Conservation (phyloP, 805 yeast genomes). For the Wickerhamomyces mucosus region DNA sequence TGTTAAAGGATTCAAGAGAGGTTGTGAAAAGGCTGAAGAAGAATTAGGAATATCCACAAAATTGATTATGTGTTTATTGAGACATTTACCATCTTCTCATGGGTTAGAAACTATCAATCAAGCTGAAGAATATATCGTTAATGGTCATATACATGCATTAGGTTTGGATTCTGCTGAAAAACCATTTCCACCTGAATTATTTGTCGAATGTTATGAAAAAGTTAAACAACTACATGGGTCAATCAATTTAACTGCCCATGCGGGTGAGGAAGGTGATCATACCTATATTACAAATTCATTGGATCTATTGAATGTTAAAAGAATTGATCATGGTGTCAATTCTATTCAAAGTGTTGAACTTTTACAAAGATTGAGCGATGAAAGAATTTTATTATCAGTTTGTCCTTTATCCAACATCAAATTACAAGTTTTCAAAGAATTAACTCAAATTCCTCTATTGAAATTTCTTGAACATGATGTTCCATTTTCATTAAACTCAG, state of each 20-base stretch:
- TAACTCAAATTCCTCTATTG: slow-evolving; percentile 57
- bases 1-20: slow-evolving; percentile 56
- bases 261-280: slow-evolving; percentile 84
- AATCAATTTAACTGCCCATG: slow-evolving; percentile 70
- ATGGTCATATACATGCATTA: slow-evolving; percentile 61
- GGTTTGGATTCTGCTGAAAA: slow-evolving; percentile 79
- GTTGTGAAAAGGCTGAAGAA: slow-evolving; percentile 49
- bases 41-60: slow-evolving; percentile 59
- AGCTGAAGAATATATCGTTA: slow-evolving; percentile 40
- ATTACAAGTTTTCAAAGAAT: slow-evolving; percentile 62
- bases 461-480: slow-evolving; percentile 51
- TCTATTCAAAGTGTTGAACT: slow-evolving; percentile 45
- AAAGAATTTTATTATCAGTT: slow-evolving; percentile 51
- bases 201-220: slow-evolving; percentile 48
- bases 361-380: slow-evolving; percentile 45
- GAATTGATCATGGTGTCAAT: slow-evolving; percentile 79
- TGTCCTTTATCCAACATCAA: slow-evolving; percentile 76
- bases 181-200: slow-evolving; percentile 68
- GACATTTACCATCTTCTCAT: slow-evolving; percentile 58
- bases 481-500: slow-evolving; percentile 69
- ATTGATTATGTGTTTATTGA: slow-evolving; percentile 71
- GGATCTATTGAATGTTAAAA: slow-evolving; percentile 47
- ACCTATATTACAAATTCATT: slow-evolving; percentile 52
- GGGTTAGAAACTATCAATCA: slow-evolving; percentile 48
- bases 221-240: slow-evolving; percentile 40